Percentiles rank a stretch among this genome's conserved stretches.
phyloP scores from a whole-genome alignment of 345 rosid species.

The Melastoma malabathricum region DNA sequence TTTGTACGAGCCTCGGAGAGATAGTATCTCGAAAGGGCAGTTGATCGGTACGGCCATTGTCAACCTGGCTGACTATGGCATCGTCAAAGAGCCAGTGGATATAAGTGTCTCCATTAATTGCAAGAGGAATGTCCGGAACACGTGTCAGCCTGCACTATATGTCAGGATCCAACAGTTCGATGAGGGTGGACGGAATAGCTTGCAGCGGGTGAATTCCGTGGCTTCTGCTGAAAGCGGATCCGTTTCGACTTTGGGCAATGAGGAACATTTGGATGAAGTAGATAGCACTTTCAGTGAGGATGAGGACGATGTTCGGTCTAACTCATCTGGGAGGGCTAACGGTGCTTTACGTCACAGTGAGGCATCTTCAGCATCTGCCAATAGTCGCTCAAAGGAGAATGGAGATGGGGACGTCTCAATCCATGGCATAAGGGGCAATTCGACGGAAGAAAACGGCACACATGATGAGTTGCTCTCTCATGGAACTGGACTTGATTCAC shows the following conservation, averaged over 20 bases:
- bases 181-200: slow-evolving; percentile 27
- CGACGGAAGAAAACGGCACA: too few species aligned
- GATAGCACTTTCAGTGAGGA: slow-evolving; percentile 12
- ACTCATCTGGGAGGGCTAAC: too few species aligned
- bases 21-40: slow-evolving; percentile 38
- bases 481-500: too few species aligned
- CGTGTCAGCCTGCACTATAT: slow-evolving; percentile 51
- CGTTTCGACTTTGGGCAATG: slow-evolving; percentile 9
- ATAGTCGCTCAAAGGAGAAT: too few species aligned
- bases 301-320: too few species aligned
- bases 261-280: slow-evolving; percentile 5
- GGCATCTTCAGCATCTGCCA: too few species aligned
- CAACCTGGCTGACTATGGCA: slow-evolving; percentile 65
- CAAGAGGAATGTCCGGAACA: slow-evolving; percentile 60
- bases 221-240: slow-evolving; percentile 40
- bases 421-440: too few species aligned
- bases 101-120: slow-evolving; percentile 54
- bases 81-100: slow-evolving; percentile 33
- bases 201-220: slow-evolving; percentile 18
- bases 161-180: slow-evolving; percentile 39
- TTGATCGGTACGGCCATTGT: slow-evolving; percentile 60
- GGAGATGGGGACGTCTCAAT: too few species aligned
- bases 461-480: too few species aligned
- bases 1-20: slow-evolving; percentile 82
- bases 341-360: too few species aligned